phyloP scores from a whole-genome alignment of 352 stramenopile genomes.

The Salisapilia sapeloensis region DNA sequence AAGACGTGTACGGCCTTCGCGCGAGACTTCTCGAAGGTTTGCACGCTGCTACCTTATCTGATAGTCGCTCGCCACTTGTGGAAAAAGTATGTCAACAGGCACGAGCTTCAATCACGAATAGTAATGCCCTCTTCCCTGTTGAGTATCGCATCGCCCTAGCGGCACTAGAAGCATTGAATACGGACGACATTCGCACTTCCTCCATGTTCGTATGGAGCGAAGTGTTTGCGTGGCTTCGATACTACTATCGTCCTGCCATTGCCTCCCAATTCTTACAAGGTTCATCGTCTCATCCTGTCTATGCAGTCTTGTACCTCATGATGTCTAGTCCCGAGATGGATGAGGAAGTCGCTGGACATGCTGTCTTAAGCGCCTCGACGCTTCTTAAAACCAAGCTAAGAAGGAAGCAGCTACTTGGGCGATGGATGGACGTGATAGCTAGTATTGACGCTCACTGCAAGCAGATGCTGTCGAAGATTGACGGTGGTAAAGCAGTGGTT shows the following conservation, averaged over 20 bases:
- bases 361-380: background rate
- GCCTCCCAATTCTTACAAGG: slow-evolving; percentile 4
- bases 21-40: slow-evolving; percentile 18
- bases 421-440: slow-evolving; percentile 17
- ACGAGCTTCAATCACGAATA: slow-evolving; percentile 13
- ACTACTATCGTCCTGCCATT: slow-evolving; percentile 57
- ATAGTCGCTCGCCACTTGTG: slow-evolving; percentile 5
- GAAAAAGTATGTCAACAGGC: slow-evolving; percentile 12
- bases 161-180: slow-evolving; percentile 18
- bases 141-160: slow-evolving; percentile 36
- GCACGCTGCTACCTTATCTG: slow-evolving; percentile 8
- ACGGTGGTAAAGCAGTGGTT: slow-evolving; percentile 12
- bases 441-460: slow-evolving; percentile 26
- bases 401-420: slow-evolving; percentile 10
- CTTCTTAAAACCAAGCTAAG: slow-evolving; percentile 13
- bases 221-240: slow-evolving; percentile 24
- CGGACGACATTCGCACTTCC: slow-evolving; percentile 7
- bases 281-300: slow-evolving; percentile 8
- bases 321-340: too few relatives aligned
- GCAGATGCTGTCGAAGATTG: slow-evolving; percentile 15
- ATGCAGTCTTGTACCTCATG: slow-evolving; percentile 5
- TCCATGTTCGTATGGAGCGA: slow-evolving; percentile 12
- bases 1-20: slow-evolving; percentile 19
- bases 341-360: background rate
- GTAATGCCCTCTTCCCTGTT: slow-evolving; percentile 31